Conservation (phyloP, 345 rosid species). For the Salix brachista region DNA sequence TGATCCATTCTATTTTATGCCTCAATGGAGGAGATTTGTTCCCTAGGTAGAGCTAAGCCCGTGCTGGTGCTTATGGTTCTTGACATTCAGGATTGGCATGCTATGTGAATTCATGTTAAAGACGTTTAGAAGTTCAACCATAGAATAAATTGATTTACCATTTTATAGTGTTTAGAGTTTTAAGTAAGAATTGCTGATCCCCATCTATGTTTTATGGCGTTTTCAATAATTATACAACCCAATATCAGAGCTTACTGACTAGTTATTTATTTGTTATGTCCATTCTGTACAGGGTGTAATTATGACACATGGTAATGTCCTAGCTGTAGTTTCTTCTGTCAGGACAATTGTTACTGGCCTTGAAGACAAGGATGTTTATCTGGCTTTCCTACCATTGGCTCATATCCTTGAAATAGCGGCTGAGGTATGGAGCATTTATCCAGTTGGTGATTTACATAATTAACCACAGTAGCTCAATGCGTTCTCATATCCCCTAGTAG, state of each 20-base stretch:
- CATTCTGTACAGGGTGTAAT: slow-evolving; percentile 74
- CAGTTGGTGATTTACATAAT: slow-evolving; percentile 2
- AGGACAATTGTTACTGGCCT: slow-evolving; percentile 88
- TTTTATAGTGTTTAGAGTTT: neutral
- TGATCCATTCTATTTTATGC: neutral
- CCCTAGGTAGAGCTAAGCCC: neutral
- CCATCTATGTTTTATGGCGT: neutral
- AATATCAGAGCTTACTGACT: neutral
- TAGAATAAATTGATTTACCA: neutral
- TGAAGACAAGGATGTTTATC: slow-evolving; percentile 73
- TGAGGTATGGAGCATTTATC: slow-evolving; percentile 48
- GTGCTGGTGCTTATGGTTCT: neutral
- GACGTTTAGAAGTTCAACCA: neutral
- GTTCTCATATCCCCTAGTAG: neutral
- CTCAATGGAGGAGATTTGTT: neutral
- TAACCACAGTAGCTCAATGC: neutral
- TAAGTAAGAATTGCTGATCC: neutral
- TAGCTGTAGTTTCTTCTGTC: slow-evolving; percentile 89
- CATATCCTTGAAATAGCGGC: slow-evolving; percentile 96
- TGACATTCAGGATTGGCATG: neutral
- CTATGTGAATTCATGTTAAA: neutral
- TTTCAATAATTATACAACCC: neutral
- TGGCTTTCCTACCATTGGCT: slow-evolving; percentile 90
- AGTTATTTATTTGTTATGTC: neutral
- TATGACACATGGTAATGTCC: slow-evolving; percentile 97